Base-by-base conservation (phyloP, 148 eudicot genomes). In the Silene conica region DNA sequence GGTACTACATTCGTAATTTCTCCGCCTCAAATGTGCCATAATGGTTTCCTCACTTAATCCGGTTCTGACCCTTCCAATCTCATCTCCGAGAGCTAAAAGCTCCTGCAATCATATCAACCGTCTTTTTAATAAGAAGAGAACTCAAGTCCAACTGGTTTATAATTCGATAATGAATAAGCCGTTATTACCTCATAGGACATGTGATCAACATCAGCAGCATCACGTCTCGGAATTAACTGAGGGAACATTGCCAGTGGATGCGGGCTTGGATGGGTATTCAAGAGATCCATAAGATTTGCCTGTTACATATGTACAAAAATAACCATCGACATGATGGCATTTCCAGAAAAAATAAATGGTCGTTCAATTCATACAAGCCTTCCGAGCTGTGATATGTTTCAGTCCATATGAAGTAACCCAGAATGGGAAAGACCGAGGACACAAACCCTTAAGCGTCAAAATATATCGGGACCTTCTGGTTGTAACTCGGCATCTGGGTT, bases 11-110 rank as follows among this genome's bases (percentile, higher is more conserved):
- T 20, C 26, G 43, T 67, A 67, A 43, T 19, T 9, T 67, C 55
- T 43, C 18, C 20, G 54, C 7, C 70, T 21, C 4, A 67, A 13
- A 10, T 67, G 5, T 20, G 55, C 28, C 70, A 20, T 20, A 28
- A 67, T 67, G 6, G 25, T 45, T 20, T 41, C 70, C 15, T 67
- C 70, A 2, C 18, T 21, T n/a, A 67, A 67, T 45, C 70, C 70
- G 4, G 25, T 20, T n/a, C 26, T 20, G 3, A n/a, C 70, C 20
- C 2, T 20, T 67, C 16, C 54, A 1, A 9, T 20, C 2, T 41
- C 55, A 41, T 43, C 16, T 43, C 26, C 25, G 8, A 67, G 11
- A 5, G 55, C 70, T 2, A 67, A n/a, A 8, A 20, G 16, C 16
- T 67, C 70, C 70, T 67, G 8, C 19, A 67, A 43, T 5, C 26